Evolutionary conservation across 2,329 filamentous ascomycete genomes (phyloP).

Genomic region (Cytospora piceicola): DNA sequence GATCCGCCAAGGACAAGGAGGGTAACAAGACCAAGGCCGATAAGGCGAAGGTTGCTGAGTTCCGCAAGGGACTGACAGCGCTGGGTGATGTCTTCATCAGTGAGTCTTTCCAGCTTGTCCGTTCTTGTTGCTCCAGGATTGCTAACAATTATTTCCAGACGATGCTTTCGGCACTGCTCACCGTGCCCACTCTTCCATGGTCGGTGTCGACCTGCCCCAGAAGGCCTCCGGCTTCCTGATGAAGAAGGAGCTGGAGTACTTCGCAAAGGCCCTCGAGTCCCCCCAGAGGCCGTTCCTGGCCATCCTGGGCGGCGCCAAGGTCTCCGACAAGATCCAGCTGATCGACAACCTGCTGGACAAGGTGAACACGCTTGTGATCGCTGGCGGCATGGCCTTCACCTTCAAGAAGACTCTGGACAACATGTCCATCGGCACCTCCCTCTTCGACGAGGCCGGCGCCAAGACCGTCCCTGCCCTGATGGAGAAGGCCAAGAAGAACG

Average conservation of each 20-base stretch:
- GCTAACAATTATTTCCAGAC: constrained; percentile 57
- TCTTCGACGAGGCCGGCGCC: constrained; percentile 92
- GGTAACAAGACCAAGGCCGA: constrained; percentile 99
- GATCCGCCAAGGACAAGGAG: constrained; percentile 88
- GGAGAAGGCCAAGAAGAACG: constrained; percentile 95
- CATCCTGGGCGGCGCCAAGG: constrained; percentile 97
- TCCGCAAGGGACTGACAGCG: constrained; percentile 92
- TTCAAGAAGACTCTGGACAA: constrained; percentile 99
- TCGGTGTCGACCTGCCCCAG: constrained; percentile 91
- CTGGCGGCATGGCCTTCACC: constrained; percentile 98
- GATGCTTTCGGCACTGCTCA: constrained; percentile 98
- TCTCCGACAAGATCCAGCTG: constrained; percentile 99
- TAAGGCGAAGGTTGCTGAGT: constrained; percentile 87
- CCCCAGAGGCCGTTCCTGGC: constrained; percentile 96
- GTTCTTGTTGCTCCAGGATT: constrained; percentile 2
- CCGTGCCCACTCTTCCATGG: constrained; percentile 99
- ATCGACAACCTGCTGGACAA: constrained; percentile 99
- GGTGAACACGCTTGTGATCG: constrained; percentile 95
- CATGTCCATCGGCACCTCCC: constrained; percentile 84
- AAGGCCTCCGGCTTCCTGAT: constrained; percentile 98
- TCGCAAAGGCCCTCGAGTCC: constrained; percentile 91
- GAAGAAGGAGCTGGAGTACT: constrained; percentile 99
- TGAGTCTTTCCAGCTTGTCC: constrained; percentile 52
- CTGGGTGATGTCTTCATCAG: constrained; percentile 97
- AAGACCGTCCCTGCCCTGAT: constrained; percentile 88